phyloP scores from a whole-genome alignment of 768 basidiomycete genomes.

The Albatrellus ellisii region DNA sequence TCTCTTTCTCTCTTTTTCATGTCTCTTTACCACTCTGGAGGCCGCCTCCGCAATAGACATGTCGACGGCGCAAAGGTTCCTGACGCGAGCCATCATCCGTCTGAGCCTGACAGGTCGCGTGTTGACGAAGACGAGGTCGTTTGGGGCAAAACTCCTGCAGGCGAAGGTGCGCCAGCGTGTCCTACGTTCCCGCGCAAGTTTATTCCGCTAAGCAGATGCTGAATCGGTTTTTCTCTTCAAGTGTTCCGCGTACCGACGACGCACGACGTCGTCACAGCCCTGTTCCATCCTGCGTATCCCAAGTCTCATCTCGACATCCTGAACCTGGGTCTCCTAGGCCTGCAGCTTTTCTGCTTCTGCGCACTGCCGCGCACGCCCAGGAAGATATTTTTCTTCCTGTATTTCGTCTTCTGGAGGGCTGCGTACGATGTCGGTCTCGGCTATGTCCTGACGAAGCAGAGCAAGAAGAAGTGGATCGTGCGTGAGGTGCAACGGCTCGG shows the following conservation, averaged over 20 bases:
- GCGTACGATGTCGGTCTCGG: conserved; percentile 92
- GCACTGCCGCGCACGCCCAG: conserved; percentile 42
- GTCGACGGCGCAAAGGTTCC: no score
- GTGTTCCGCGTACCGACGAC: conserved; percentile 92
- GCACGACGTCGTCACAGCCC: conserved; percentile 74
- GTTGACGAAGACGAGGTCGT: conserved; percentile 1
- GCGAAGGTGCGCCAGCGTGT: not conserved
- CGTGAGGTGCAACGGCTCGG: conserved; percentile 62
- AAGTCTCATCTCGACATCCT: conserved; percentile 85
- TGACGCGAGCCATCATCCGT: no score
- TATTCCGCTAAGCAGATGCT: not conserved
- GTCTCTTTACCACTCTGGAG: no score
- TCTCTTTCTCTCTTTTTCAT: no score
- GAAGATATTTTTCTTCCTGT: conserved; percentile 67
- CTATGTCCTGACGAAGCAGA: conserved; percentile 89
- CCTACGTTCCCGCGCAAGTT: not conserved
- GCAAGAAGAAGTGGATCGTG: conserved; percentile 92
- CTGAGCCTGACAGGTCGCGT: no score
- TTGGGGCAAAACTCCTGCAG: not conserved
- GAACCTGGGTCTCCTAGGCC: conserved; percentile 65
- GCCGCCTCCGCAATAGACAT: no score
- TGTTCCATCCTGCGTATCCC: conserved; percentile 71
- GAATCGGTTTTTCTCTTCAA: conserved; percentile 19
- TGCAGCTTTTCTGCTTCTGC: conserved; percentile 67
- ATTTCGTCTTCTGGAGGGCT: conserved; percentile 88